phyloP scores from a whole-genome alignment of 2,329 filamentous ascomycete genomes.

The Colletotrichum sp. region DNA sequence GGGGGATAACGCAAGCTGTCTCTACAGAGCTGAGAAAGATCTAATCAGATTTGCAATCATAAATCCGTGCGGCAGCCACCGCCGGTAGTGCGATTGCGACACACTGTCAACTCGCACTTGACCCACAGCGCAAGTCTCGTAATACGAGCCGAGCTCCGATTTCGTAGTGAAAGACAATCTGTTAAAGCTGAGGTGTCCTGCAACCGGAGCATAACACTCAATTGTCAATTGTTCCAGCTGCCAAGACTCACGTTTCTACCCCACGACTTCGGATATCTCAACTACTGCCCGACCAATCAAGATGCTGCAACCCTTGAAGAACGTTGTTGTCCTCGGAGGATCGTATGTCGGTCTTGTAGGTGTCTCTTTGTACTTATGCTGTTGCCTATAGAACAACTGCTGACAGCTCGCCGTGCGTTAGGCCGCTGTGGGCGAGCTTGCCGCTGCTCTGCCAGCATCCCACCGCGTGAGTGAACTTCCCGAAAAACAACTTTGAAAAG shows the following conservation, averaged over 20 bases:
- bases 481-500: background rate
- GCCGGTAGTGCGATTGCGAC: background rate
- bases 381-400: background rate
- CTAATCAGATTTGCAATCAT: background rate
- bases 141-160: background rate
- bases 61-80: background rate
- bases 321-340: slow-evolving; percentile 47
- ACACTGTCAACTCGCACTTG: background rate
- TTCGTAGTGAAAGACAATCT: background rate
- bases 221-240: background rate
- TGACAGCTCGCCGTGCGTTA: background rate
- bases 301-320: slow-evolving; percentile 26
- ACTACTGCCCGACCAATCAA: background rate
- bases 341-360: slow-evolving; percentile 45
- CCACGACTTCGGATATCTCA: background rate
- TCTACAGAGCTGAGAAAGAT: background rate
- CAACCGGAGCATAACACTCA: background rate
- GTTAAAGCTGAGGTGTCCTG: background rate
- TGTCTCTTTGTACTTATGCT: background rate
- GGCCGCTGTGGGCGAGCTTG: background rate
- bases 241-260: background rate
- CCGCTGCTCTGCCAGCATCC: background rate
- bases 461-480: background rate
- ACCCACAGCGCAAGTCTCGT: background rate
- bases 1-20: background rate